Base-by-base conservation (phyloP, 2,329 filamentous ascomycete species). In the Sclerotinia trifoliorum region DNA sequence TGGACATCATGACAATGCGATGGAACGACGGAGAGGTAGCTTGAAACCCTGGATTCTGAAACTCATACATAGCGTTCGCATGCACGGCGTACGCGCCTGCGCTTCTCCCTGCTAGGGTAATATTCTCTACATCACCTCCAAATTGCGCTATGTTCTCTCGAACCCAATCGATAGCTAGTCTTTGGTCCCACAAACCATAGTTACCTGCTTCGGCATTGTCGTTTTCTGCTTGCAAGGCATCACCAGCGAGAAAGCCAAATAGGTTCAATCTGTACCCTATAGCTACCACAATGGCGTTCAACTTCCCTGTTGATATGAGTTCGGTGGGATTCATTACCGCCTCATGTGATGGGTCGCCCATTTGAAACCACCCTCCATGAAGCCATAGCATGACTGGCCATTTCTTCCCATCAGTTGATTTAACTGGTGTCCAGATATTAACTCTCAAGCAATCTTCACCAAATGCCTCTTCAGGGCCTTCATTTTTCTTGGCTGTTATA, bases 121-220 rank as follows among this genome's bases (percentile, higher is more conserved):
- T 81, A 65, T 84, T 83, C 2, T 77, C 75, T 1, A 79, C 80
- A 70, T 89, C 83, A 1, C 87, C 88, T 0, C 87, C 87, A 76
- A 90, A 88, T 10, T 76, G 77, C 3, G 76, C 81, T 63, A 88
- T 84, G 74, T 88, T 89, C 35, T 82, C 79, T 68, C 80, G 80
- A 42, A 89, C 82, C 87, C 87, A 90, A 68, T 81, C 78, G 24
- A 90, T 79, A 13, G 85, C 81, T 19, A 83, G 75, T 69, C 84
- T 81, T 76, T 90, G 86, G 74, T 90, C 88, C 70, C 82, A 80
- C 58, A 90, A 77, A 1, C 89, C 89, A 61, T 82, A 82, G 75
- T 66, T 66, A 24, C 64, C 64, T 29, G 48, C 46, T 51, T 49
- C 64, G 13, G 32, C 42, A 13, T 32, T 26, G 19, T 15, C 13